A percentile compares a stretch with the other conserved stretches of the same genome.
phyloP scores from a whole-genome alignment of 2,329 filamentous ascomycete genomes.

The Talaromyces sp. region DNA sequence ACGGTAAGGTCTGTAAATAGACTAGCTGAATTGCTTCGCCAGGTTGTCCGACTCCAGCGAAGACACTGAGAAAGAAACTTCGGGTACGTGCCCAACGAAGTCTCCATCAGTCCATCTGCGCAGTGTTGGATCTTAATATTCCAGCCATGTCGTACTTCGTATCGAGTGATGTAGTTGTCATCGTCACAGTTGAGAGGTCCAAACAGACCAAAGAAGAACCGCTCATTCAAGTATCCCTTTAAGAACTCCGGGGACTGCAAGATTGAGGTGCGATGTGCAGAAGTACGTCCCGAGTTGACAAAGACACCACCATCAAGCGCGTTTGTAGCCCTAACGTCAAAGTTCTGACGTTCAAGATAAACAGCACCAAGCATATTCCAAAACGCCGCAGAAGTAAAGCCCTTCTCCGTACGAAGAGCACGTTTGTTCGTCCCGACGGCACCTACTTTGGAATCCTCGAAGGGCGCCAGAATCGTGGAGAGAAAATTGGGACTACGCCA shows the following conservation, averaged over 20 bases:
- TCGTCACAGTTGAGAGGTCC: conserved; percentile 55
- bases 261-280: conserved; percentile 50
- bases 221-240: conserved; percentile 48
- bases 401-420: conserved; percentile 40
- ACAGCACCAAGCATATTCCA: conserved; percentile 57
- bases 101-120: conserved; percentile 49
- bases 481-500: conserved; percentile 37
- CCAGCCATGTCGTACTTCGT: conserved; percentile 50
- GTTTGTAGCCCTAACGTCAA: conserved; percentile 56
- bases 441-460: conserved; percentile 49
- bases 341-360: conserved; percentile 63
- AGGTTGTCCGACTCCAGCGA: conserved; percentile 59
- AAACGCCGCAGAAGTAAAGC: conserved; percentile 25
- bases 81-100: conserved; percentile 49
- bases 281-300: conserved; percentile 57
- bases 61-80: conserved; percentile 54
- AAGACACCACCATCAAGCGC: conserved; percentile 58
- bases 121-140: conserved; percentile 55
- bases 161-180: conserved; percentile 59
- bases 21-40: conserved; percentile 53
- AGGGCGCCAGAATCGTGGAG: conserved; percentile 39
- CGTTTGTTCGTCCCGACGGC: conserved; percentile 57
- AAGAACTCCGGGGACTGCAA: conserved; percentile 46
- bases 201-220: conserved; percentile 46
- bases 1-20: conserved; percentile 41